phyloP scores from a whole-genome alignment of 306 rosid genomes.

The Cucumis melo region DNA sequence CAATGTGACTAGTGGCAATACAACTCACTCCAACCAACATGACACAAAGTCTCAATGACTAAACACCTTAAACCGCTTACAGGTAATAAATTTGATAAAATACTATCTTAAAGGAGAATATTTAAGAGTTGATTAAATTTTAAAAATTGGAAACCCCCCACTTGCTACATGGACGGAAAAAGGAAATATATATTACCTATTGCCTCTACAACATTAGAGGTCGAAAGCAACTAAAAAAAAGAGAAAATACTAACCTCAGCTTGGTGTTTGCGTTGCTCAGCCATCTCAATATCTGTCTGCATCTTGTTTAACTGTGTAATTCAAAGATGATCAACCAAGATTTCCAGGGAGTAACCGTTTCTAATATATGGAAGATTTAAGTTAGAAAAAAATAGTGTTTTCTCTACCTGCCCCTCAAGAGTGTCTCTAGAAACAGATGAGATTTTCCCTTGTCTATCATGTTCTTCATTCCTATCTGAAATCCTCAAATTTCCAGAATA shows the following conservation, averaged over 20 bases:
- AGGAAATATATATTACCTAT: neutral
- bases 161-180: neutral
- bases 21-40: neutral
- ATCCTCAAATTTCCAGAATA: conserved; percentile 50
- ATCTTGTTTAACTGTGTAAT: conserved; percentile 58
- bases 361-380: conserved; percentile 2
- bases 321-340: conserved; percentile 7
- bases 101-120: neutral
- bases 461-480: conserved; percentile 42
- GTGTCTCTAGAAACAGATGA: conserved; percentile 35
- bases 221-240: conserved; percentile 10
- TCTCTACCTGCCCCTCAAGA: conserved; percentile 49
- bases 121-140: neutral
- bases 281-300: conserved; percentile 32
- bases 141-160: neutral
- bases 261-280: conserved; percentile 47
- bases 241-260: conserved; percentile 46
- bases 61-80: neutral
- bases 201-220: neutral
- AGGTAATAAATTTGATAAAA: neutral
- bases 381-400: neutral
- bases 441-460: conserved; percentile 36
- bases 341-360: neutral
- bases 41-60: neutral
- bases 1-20: neutral